These are phyloP conservation scores for Wickerhamiella domercqiae DNA, from an alignment of 805 yeast genomes.

Conservation along the genomic window DNA sequence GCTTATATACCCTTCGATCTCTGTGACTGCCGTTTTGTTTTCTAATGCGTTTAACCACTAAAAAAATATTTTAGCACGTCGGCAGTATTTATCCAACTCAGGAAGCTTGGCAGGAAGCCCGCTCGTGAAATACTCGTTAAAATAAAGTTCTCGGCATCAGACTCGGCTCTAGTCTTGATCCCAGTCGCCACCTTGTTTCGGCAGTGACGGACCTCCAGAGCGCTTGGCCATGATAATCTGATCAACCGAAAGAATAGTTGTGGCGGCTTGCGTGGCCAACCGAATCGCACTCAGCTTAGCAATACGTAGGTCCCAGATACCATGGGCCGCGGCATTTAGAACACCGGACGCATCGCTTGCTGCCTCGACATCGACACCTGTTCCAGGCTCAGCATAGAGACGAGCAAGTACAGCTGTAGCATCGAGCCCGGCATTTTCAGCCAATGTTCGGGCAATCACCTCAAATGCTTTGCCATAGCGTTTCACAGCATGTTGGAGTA, in stretches of 20 bases:
- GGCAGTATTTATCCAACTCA: too few relatives aligned
- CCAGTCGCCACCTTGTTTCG: conserved; percentile 37
- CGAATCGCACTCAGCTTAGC: conserved; percentile 77
- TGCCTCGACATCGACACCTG: conserved; percentile 62
- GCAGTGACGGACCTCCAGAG: conserved; percentile 95
- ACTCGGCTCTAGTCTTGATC: conserved; percentile 21
- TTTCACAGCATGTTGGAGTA: conserved; percentile 84
- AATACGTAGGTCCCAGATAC: conserved; percentile 64
- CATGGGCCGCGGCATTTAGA: conserved; percentile 50
- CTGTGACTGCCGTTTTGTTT: too few relatives aligned
- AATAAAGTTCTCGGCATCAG: too few relatives aligned
- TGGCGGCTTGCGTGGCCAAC: conserved; percentile 91
- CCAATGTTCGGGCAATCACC: conserved; percentile 78
- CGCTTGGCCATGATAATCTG: conserved; percentile 98
- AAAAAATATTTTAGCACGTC: too few relatives aligned
- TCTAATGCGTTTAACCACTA: background rate
- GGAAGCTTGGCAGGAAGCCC: too few relatives aligned
- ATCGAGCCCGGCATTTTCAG: conserved; percentile 90
- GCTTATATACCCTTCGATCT: too few relatives aligned
- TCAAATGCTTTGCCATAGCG: conserved; percentile 90
- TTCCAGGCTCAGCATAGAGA: conserved; percentile 43
- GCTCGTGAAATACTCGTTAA: too few relatives aligned
- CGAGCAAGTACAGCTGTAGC: conserved; percentile 79
- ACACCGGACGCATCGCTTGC: conserved; percentile 35
- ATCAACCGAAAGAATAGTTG: conserved; percentile 79